Conservation (phyloP, 306 rosid species). For the Vigna radiata region DNA sequence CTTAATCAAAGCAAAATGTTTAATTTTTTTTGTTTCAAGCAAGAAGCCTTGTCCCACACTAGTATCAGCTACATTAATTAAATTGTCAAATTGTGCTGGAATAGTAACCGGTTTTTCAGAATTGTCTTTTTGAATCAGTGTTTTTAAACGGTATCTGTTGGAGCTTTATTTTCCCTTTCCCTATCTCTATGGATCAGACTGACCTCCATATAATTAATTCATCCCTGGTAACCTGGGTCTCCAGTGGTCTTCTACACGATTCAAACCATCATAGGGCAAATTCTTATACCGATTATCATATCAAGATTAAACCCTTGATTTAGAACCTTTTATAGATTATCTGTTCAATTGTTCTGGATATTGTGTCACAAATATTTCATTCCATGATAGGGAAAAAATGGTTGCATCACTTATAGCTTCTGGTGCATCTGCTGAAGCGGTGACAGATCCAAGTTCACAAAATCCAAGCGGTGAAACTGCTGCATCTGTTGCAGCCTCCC, state of each 20-base stretch:
- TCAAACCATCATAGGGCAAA: constrained; percentile 27
- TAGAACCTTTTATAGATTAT: constrained; percentile 23
- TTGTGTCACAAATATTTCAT: constrained; percentile 36
- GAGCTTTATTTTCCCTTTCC: background rate
- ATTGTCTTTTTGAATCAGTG: constrained; percentile 11
- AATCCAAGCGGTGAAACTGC: constrained; percentile 86
- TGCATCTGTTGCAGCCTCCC: constrained; percentile 75
- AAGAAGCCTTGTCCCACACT: constrained; percentile 5
- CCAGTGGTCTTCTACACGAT: constrained; percentile 18
- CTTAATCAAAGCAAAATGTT: constrained; percentile 27
- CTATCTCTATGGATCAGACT: background rate
- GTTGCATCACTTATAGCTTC: constrained; percentile 86
- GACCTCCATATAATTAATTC: constrained; percentile 25
- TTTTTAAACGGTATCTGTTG: background rate
- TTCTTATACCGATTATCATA: constrained; percentile 4
- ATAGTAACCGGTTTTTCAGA: background rate
- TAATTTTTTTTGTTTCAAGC: constrained; percentile 28
- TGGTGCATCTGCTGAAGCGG: constrained; percentile 96
- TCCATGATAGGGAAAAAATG: constrained; percentile 80
- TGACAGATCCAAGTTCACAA: constrained; percentile 83
- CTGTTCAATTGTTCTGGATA: constrained; percentile 33
- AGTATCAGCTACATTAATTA: constrained; percentile 16
- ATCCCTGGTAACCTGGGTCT: background rate
- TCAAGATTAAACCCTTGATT: constrained; percentile 31
- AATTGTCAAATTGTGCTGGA: background rate